These are phyloP conservation scores for Citropsis articulata DNA, from an alignment of 345 rosid species.

Conservation along the genomic window DNA sequence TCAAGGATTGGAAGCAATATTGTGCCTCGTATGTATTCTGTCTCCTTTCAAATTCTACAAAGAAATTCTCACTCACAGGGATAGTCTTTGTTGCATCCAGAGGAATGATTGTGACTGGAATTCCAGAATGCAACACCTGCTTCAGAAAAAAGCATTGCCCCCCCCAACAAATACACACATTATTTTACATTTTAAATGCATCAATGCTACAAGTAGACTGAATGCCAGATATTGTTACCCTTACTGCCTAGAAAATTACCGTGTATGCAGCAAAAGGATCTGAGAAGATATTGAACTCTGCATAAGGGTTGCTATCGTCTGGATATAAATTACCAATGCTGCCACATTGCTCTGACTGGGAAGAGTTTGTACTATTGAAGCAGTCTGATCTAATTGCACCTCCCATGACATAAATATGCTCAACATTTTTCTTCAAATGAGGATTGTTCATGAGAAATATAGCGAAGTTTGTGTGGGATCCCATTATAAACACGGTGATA, in stretches of 20 bases:
- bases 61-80: conserved; percentile 56
- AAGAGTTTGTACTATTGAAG: not conserved
- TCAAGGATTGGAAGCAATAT: conserved; percentile 68
- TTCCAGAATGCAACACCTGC: conserved; percentile 88
- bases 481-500: conserved; percentile 15
- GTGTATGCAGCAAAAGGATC: conserved; percentile 29
- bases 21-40: conserved; percentile 77
- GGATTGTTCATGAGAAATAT: conserved; percentile 27
- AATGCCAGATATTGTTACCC: not conserved
- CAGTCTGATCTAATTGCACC: conserved; percentile 17
- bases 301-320: conserved; percentile 21
- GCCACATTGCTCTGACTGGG: not conserved
- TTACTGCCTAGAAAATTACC: conserved; percentile 9
- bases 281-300: conserved; percentile 24
- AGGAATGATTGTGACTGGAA: conserved; percentile 76
- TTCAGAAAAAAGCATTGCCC: not conserved
- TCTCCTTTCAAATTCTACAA: conserved; percentile 49
- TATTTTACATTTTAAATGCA: not conserved
- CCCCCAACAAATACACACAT: not conserved
- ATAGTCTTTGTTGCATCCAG: conserved; percentile 93
- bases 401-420: conserved; percentile 30
- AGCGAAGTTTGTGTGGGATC: conserved; percentile 24
- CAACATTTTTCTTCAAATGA: conserved; percentile 25
- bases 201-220: not conserved
- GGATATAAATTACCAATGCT: conserved; percentile 12